Base-by-base conservation (phyloP, 2,329 filamentous ascomycete genomes). In the Helotiales sp. region DNA sequence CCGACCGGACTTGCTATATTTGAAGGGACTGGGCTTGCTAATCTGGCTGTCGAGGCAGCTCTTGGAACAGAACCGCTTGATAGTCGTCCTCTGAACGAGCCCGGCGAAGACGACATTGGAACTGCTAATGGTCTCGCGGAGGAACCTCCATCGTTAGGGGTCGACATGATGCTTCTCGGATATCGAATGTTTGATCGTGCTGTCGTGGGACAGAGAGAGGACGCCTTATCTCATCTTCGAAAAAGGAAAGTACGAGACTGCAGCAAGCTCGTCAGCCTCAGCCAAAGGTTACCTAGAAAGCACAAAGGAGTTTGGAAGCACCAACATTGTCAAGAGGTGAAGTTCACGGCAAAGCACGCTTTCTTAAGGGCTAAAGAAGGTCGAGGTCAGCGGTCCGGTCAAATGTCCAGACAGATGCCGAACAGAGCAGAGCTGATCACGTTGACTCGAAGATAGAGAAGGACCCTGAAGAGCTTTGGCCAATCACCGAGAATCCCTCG, bases 21-120 rank as follows among this genome's bases (percentile, higher is more conserved):
- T 46, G 76, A 73, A 29, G 77, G 77, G 19, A 84, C 74, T 30
- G 83, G 84, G 27, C 82, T 82, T 46, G 82, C 83, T 53, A 88
- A 77, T 62, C 84, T 80, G 57, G 85, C 85, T 52, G 81, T 88
- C 48, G 81, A 76, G 61, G 85, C 79, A 52, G 81, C 82, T 71
- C 85, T 81, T 42, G 82, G 82, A 25, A 81, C 69, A 8, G 83
- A 83, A 50, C 79, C 77, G 57, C 79, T 63, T 5, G 61, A 53
- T 12, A 58, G 57, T 13, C 62, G 64, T 30, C 66, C 67, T 63
- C 68, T 63, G 22, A 75, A 71, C 12, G 81, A 79, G 36, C 74
- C 71, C 5, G 80, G 77, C 29, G 82, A 83, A 1, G 78, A 78
- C 3, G 80, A 75, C 57, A 77, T 71, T 54, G 75, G 64, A 60